Base-by-base conservation (phyloP, 192 early-diverging fungal species). In the Pilaira anomala region DNA sequence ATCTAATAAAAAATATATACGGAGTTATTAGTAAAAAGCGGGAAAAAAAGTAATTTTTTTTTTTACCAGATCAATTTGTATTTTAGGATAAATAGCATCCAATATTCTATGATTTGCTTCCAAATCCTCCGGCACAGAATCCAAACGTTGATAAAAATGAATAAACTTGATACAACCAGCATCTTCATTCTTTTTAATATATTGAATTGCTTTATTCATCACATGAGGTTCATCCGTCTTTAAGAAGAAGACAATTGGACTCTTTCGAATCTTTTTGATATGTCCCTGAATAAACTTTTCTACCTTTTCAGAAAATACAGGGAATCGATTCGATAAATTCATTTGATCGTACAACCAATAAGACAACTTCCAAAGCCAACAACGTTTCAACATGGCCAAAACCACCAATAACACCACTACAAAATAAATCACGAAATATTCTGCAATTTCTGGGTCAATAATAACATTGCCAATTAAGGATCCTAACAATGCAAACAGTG, bases 191-290 rank as follows among this genome's bases (percentile, higher is more conserved):
- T 75, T 46, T 28, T 71, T 60, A 9, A 80, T 72, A 62, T 85
- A 84, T 19, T 74, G 60, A 33, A 84, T 70, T 0, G 76, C 84
- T 52, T 84, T 79, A 69, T 85, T 83, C 22, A 85, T 67, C 41
- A 80, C 66, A 51, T 83, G 80, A 16, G 80, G 65, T 49, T 80
- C 78, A 57, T 82, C 82, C 9, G 78, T 81, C 51, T 83, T 83
- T 3, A 77, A 68, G 67, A 85, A 85, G 62, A 80, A 84, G 5
- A 80, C 74, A 6, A 80, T 79, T 16, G 82, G 78, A 26, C 71
- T 67, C 8, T 68, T 53, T 18, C 71, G 69, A 28, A 74, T 46
- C 2, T 42, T 57, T 44, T 73, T 69, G 51, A 85, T 78, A 41
- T 48, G 12, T 1, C 64, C 66, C 21, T 51, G 26, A 21, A 80